Evolutionary conservation across 177 flowering plant genomes (phyloP), one percentile per base, ranked within the genome.

Genomic region (Vitis hybrid): DNA sequence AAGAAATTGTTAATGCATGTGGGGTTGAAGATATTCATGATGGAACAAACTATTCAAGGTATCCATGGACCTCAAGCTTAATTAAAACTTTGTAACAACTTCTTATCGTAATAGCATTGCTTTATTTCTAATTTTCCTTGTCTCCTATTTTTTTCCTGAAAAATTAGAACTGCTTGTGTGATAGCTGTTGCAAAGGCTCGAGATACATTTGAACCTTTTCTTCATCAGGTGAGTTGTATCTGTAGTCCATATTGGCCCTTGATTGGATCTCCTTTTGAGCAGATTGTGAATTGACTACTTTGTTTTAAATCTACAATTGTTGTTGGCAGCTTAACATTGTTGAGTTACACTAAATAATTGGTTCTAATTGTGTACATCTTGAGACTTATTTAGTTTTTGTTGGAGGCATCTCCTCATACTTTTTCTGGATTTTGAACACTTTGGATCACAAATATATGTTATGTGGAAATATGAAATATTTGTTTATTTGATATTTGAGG

Each of bases 21-120:
- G 98, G 98, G 65, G 97, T 94, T 53, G 98, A 94, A 83, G 98
- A 94, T 84, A 87, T 92, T 72, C 97, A 94, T 83, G 98, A 94
- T 78, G 97, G 98, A 71, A 88, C 97, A 74, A 94, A 92, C 75
- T 94, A 92, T 76, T 92, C 98, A 15, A 90, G 98, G 97, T 93
- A 68, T 50, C 61, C 15, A 58, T 61, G 20, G 15, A 45, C 55
- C 63, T 66, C 45, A 39, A 29, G 3, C 18, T 73, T 45, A 1
- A 55, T n/a, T 7, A 29, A 29, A 18, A 39, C 45, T 50, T 15
- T 31, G 10, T 61, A 20, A 10, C 53, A 10, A 18, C 53, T 57
- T 15, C 31, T n/a, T 70, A 49, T 14, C 3, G 2, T 53, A 1
- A 10, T 52, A n/a, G 14, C 26, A 10, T 39, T 66, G 2, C 10